Evolutionary conservation across 352 stramenopile species (phyloP), one percentile per base, ranked within the genome.

Genomic region (Thraustotheca clavata): DNA sequence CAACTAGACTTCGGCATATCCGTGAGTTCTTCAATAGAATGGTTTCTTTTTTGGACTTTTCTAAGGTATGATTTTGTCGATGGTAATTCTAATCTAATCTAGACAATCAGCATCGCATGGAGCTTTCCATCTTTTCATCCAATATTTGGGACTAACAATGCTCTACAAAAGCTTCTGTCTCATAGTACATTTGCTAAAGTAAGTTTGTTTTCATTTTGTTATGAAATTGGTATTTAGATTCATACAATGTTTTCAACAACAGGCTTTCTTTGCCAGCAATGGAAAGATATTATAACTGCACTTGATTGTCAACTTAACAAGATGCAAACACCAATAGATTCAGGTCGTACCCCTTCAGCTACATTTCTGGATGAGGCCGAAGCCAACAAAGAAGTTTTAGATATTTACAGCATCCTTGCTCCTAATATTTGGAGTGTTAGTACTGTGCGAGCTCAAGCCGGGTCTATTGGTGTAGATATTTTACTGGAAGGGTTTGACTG

Each of bases 401-500:
- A 86, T 40, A 63, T 86, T 22, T 88, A 88, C 66, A 76, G 85
- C 26, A 62, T 76, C 60, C 75, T 76, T 39, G 65, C 62, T 24
- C 73, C 71, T 43, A 74, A 84, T 36, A 49, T 90, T n/a, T 59
- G 76, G 60, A 76, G 76, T 29, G 39, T 87, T 9, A 73, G 78
- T 22, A 67, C 79, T 49, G 50, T 89, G 9, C 78, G 74, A 14
- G 76, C 71, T 3, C 79, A 90, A 61, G 79, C 81, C 1, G 81
- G 81, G 5, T 87, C 81, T 3, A 88, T 77, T 41, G 81, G 81
- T 0, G 20, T 89, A 22, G 76, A 74, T 3, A 76, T 80, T 20
- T 59, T 77, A 8, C 39, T 89, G 3, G 81, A 90, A 40, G 79
- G 79, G 0, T 87, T 76, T 73, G 86, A 89, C 48, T 14, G 87